Conservation (phyloP, 2,329 filamentous ascomycete species). For the Apiospora rasikravindrae region DNA sequence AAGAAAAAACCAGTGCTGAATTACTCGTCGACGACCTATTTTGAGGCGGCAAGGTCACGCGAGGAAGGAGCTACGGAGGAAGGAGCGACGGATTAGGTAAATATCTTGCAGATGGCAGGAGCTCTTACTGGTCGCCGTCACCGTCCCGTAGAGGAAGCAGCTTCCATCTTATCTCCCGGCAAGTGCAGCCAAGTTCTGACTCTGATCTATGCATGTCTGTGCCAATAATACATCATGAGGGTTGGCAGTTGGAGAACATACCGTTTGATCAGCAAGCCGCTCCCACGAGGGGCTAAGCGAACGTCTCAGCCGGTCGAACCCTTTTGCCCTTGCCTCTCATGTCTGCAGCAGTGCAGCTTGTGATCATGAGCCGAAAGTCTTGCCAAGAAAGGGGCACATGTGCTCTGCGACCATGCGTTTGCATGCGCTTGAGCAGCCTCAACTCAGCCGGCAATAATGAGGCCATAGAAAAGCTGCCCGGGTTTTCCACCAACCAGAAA, state of each 20-base stretch:
- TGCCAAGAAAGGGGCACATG: background rate
- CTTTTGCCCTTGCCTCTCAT: background rate
- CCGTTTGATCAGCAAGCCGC: background rate
- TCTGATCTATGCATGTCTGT: background rate
- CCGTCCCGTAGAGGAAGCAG: background rate
- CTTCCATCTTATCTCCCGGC: background rate
- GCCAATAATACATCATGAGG: background rate
- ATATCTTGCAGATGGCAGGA: background rate
- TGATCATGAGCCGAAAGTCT: background rate
- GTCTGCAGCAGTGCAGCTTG: background rate
- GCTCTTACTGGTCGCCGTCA: background rate
- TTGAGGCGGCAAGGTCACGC: background rate
- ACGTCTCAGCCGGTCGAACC: background rate
- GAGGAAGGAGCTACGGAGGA: background rate
- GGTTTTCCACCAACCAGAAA: background rate
- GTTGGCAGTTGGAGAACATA: background rate
- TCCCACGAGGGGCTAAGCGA: background rate
- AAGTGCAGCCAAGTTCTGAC: background rate
- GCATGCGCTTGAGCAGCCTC: background rate
- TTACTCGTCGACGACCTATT: background rate
- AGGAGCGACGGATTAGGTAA: background rate
- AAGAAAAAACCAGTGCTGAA: too few relatives aligned
- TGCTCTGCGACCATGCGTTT: background rate
- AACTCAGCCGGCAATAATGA: slow-evolving; percentile 9
- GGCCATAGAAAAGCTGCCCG: background rate